Evolutionary conservation across 2,329 filamentous ascomycete species (phyloP), one percentile per base, ranked within the genome.

Genomic region (Dendrostoma leiphaemia): DNA sequence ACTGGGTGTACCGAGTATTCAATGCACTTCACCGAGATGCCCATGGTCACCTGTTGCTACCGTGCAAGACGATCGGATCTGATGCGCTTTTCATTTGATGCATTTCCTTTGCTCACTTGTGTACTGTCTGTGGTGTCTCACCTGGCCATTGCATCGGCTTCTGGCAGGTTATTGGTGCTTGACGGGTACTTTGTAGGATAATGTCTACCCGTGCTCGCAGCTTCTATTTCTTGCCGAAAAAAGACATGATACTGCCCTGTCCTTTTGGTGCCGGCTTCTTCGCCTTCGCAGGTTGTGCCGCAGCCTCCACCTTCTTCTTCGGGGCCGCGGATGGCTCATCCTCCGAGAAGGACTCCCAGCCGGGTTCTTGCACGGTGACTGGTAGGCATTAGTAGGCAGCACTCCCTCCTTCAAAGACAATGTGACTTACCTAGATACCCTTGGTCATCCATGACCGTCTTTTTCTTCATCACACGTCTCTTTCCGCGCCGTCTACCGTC

Each of bases 261-360:
- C 72, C 70, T 65, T 90, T 90, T 1, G 75, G 73, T 1, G 72
- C 72, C 19, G 73, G 64, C 66, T 86, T 88, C 63, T 81, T 85
- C 23, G 76, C 68, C 62, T 80, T 83, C 43, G 66, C 60, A 7
- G 69, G 67, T 6, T 73, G 68, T 21, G 74, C 73, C 55, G 79
- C 74, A 12, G 78, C 60, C 57, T 84, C 86, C 6, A 75, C 65
- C 64, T 83, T 84, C 66, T 60, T 51, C 26, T 67, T 62, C 1
- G 72, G 64, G 3, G 81, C 77, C 8, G 73, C 70, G 29, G 77
- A 77, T 21, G 85, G 82, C 61, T 96, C 91, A 60, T 96, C 91
- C 67, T 97, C 92, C 0, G 91, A 96, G 73, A 95, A 96, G 0
- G 89, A 93, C 69, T 97, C 92, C 92, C 92, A 97, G 0, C 80